Evolutionary conservation across 495 filamentous ascomycete genomes (phyloP).

Genomic region (Annulohypoxylon stygium): DNA sequence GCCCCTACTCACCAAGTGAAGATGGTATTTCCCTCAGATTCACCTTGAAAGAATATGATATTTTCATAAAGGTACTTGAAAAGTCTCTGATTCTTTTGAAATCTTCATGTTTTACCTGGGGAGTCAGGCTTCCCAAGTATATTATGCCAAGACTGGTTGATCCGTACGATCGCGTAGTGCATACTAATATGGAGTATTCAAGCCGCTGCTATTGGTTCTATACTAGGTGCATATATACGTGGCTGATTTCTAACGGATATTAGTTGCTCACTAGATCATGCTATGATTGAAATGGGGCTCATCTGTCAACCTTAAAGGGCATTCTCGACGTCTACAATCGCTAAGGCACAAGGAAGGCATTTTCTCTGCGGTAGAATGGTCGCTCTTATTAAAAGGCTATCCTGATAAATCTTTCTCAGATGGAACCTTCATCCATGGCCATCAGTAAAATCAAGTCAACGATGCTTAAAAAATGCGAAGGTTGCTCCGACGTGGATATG

Average conservation of each 20-base stretch:
- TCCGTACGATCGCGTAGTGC: too few relatives aligned
- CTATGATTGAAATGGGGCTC: not conserved
- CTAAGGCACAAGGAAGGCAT: not conserved
- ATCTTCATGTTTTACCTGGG: too few relatives aligned
- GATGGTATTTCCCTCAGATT: too few relatives aligned
- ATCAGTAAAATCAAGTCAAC: not conserved
- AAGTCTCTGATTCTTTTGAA: too few relatives aligned
- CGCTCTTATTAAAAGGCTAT: not conserved
- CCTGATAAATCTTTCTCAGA: not conserved
- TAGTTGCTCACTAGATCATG: too few relatives aligned
- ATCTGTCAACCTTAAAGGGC: not conserved
- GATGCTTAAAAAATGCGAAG: not conserved
- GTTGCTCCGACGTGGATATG: not conserved
- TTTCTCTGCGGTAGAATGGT: not conserved
- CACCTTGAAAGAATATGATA: too few relatives aligned
- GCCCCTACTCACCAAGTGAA: too few relatives aligned
- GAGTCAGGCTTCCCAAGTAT: too few relatives aligned
- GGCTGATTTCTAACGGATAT: not conserved
- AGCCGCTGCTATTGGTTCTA: too few relatives aligned
- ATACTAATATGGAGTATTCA: too few relatives aligned
- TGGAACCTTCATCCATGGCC: not conserved
- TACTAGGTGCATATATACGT: not conserved
- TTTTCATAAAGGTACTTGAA: too few relatives aligned
- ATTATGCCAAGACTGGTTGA: too few relatives aligned
- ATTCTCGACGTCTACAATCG: not conserved